These are phyloP conservation scores for Endocladia muricata DNA, from an alignment of 31 red algal species.

Conservation along the genomic window DNA sequence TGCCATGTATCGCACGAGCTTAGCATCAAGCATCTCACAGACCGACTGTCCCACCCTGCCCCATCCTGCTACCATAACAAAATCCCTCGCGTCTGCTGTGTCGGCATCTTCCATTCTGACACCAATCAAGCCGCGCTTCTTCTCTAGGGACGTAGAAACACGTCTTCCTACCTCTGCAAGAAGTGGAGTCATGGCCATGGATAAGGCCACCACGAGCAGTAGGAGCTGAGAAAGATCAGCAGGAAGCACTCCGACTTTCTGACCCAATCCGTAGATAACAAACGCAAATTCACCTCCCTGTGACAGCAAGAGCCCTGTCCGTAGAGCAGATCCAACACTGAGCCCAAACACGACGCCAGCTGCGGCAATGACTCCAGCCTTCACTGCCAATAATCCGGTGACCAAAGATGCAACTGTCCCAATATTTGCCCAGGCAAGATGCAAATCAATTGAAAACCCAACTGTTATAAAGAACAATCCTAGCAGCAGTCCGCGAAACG, in stretches of 20 bases:
- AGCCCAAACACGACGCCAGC: slow-evolving; percentile 75
- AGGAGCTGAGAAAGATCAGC: slow-evolving; percentile 76
- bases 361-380: slow-evolving; percentile 81
- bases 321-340: slow-evolving; percentile 66
- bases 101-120: slow-evolving; percentile 87
- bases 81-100: slow-evolving; percentile 81
- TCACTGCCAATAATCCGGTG: slow-evolving; percentile 75
- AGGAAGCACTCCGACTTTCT: slow-evolving; percentile 75
- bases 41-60: slow-evolving; percentile 93
- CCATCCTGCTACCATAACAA: slow-evolving; percentile 96
- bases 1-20: slow-evolving; percentile 89
- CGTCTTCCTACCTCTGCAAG: slow-evolving; percentile 68
- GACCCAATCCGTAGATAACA: slow-evolving; percentile 87
- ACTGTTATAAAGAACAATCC: slow-evolving; percentile 98
- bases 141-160: slow-evolving; percentile 66
- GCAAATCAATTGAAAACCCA: slow-evolving; percentile 91
- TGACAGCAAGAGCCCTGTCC: slow-evolving; percentile 82
- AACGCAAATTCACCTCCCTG: slow-evolving; percentile 98
- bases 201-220: slow-evolving; percentile 77
- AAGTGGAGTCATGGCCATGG: slow-evolving; percentile 88
- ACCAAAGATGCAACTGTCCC: slow-evolving; percentile 69
- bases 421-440: slow-evolving; percentile 73
- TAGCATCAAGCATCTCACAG: slow-evolving; percentile 92
- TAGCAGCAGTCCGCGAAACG: slow-evolving; percentile 92
- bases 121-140: slow-evolving; percentile 86